Conservation (phyloP, 2,329 filamentous ascomycete species). For the Colletotrichum melonis region DNA sequence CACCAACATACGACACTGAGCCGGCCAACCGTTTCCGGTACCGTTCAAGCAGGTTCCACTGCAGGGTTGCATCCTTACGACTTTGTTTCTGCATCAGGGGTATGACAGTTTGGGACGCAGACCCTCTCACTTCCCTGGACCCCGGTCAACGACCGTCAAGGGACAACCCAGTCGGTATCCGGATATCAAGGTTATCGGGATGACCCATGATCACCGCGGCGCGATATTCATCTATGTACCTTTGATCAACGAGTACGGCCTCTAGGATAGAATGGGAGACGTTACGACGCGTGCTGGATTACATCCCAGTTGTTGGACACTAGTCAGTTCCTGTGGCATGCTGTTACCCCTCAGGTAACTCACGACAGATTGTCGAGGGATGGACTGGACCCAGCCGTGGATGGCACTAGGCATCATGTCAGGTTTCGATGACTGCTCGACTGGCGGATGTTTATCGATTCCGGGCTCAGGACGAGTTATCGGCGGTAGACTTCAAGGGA, state of each 20-base stretch:
- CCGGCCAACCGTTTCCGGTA: constrained; percentile 21
- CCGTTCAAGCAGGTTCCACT: constrained; percentile 24
- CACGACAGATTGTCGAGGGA: background rate
- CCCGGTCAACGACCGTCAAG: constrained; percentile 21
- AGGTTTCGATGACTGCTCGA: background rate
- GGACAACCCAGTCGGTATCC: constrained; percentile 11
- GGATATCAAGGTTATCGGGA: constrained; percentile 31
- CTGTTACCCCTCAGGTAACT: constrained; percentile 9
- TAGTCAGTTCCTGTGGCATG: constrained; percentile 16
- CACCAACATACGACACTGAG: background rate
- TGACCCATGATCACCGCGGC: constrained; percentile 21
- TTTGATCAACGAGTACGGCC: constrained; percentile 13
- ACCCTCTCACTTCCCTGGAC: constrained; percentile 13
- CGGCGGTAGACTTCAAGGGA: constrained; percentile 6
- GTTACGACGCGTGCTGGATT: constrained; percentile 12
- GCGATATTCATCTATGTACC: constrained; percentile 13
- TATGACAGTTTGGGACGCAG: constrained; percentile 12
- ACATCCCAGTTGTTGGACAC: constrained; percentile 12
- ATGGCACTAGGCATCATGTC: constrained; percentile 2
- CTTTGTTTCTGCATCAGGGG: constrained; percentile 22
- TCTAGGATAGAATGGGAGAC: background rate
- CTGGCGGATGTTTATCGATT: constrained; percentile 4
- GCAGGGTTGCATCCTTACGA: constrained; percentile 26
- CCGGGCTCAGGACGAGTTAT: background rate
- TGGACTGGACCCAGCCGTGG: constrained; percentile 5